phyloP scores from a whole-genome alignment of 2,329 filamentous ascomycete species.

The Fusarium humuli region DNA sequence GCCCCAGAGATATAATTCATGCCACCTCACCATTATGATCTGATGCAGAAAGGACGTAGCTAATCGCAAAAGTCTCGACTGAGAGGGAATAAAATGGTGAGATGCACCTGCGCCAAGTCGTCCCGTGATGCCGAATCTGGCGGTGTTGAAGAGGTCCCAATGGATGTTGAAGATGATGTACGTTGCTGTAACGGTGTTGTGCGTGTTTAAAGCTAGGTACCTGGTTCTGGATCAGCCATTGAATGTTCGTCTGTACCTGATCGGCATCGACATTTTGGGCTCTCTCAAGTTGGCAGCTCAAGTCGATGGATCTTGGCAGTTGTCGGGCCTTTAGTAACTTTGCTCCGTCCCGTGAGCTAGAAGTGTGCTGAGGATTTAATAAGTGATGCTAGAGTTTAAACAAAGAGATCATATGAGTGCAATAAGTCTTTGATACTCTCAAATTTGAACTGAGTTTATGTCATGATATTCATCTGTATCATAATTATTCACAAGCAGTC shows the following conservation, averaged over 20 bases:
- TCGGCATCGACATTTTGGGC: constrained; percentile 36
- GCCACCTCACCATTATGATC: constrained; percentile 13
- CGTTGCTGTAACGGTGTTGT: constrained; percentile 9
- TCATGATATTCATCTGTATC: constrained; percentile 1
- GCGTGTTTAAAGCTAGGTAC: constrained; percentile 8
- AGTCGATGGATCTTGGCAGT: constrained; percentile 33
- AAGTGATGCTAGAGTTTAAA: neutral
- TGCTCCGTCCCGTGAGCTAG: constrained; percentile 29
- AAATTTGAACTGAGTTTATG: neutral
- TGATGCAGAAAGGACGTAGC: constrained; percentile 1
- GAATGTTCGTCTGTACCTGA: constrained; percentile 43
- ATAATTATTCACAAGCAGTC: neutral
- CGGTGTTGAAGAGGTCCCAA: constrained; percentile 9
- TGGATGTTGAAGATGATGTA: constrained; percentile 8
- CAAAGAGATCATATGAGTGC: neutral
- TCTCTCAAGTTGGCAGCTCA: constrained; percentile 13
- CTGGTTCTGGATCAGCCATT: constrained; percentile 35
- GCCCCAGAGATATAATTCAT: constrained; percentile 25
- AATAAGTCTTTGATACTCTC: neutral
- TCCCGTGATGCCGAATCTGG: constrained; percentile 10
- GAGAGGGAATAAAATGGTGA: neutral
- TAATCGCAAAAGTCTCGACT: neutral
- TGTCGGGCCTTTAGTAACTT: constrained; percentile 34
- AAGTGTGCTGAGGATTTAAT: constrained; percentile 14
- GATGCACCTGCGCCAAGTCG: neutral